Base-by-base conservation (phyloP, 1,284 basidiomycete species). In the Ceratobasidium theobromae region DNA sequence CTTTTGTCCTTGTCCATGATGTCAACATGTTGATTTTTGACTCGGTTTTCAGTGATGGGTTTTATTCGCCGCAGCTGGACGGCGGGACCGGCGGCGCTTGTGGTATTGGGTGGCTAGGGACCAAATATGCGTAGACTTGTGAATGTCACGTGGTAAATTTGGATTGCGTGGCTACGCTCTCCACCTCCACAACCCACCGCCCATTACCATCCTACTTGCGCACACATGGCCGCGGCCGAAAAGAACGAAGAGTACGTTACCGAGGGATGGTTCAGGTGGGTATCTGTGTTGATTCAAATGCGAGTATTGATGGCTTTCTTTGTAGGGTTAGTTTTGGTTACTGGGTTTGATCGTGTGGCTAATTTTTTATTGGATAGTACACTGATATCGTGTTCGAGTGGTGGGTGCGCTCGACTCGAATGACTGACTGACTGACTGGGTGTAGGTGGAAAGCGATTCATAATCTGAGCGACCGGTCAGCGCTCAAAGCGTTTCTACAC, bases 401-500 rank as follows among this genome's bases (percentile, higher is more conserved):
- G 71, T 71, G 49, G 9, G 52, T 41, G 4, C 32, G 25, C 57
- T 45, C 9, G 16, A 18, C 21, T 8, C 0, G 5, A n/a, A n/a
- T 12, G 23, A n/a, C 18, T 25, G 32, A 21, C 45, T 33, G 28
- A 16, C 12, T 18, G 21, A 6, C 3, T 23, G 16, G 21, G 25
- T 41, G 5, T 38, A 83, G 82, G 82, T 76, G 80, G 60, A 74
- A 79, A 69, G 78, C 75, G 0, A 74, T 84, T 27, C 75, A 77
- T 2, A 75, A 83, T 71, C 75, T 73, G 23, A 80, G 81, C 28
- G 84, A 88, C 72, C 76, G 78, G n/a, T 80, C 79, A 53, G 83
- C 86, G 0, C 74, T 95, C 71, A 91, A 86, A 72, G 86, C 87
- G 0, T 76, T 88, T 25, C 73, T 93, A 41, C 82, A 88, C 71